Conservation (phyloP, 2,329 filamentous ascomycete species). For the Lasiodiplodia sp. region DNA sequence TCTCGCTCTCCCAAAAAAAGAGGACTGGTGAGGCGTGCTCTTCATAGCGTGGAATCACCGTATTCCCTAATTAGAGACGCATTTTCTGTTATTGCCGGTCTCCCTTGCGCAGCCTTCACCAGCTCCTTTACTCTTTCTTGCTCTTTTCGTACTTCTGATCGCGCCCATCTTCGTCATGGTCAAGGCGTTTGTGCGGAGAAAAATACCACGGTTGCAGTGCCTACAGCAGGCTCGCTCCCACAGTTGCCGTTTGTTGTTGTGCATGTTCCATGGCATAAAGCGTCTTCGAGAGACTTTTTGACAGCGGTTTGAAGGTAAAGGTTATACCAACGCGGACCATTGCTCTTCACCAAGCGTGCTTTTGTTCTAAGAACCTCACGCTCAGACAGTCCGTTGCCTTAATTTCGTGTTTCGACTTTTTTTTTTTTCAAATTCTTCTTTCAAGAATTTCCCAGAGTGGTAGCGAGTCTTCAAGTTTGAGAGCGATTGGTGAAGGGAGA, state of each 20-base stretch:
- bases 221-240: background rate
- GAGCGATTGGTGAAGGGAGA: background rate
- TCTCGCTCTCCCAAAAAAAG: conserved; percentile 8
- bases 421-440: background rate
- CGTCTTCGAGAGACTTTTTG: conserved; percentile 33
- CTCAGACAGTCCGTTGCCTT: background rate
- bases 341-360: background rate
- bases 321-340: background rate
- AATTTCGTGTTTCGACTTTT: background rate
- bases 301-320: background rate
- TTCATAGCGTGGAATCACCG: background rate
- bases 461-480: background rate
- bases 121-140: background rate
- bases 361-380: background rate
- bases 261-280: conserved; percentile 31
- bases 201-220: conserved; percentile 13
- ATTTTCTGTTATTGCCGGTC: background rate
- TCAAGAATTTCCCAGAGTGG: background rate
- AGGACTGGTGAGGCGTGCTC: conserved; percentile 13
- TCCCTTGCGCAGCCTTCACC: background rate
- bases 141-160: background rate
- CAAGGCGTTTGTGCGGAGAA: conserved; percentile 13
- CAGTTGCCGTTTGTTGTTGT: conserved; percentile 1
- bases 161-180: conserved; percentile 3
- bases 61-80: background rate